Percentiles rank a stretch among this genome's conserved stretches.
Conservation (phyloP, 805 yeast species). For the Yamadazyma sp. region DNA sequence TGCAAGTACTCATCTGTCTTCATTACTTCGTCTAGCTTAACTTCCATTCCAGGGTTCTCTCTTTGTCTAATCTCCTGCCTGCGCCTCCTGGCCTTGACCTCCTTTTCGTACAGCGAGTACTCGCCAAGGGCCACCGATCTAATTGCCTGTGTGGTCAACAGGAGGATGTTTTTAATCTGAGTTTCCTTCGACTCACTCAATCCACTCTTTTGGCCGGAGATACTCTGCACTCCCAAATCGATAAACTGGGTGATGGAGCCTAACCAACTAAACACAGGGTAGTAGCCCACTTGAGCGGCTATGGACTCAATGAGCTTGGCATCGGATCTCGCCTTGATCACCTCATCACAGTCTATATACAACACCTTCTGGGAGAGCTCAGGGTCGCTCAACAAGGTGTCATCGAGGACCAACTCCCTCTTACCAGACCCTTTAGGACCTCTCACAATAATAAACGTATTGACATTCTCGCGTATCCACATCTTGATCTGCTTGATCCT, state of each 20-base stretch:
- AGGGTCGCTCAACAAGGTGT: conserved; percentile 58
- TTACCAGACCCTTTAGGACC: conserved; percentile 98
- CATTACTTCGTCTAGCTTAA: conserved; percentile 26
- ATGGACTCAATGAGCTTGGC: conserved; percentile 62
- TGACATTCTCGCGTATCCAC: conserved; percentile 86
- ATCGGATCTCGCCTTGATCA: conserved; percentile 75
- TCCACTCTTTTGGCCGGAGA: conserved; percentile 94
- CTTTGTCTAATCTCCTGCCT: conserved; percentile 19
- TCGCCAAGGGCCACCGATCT: conserved; percentile 52
- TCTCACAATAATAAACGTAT: conserved; percentile 82
- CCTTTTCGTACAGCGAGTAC: conserved; percentile 28
- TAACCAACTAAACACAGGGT: conserved; percentile 92
- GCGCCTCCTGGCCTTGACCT: conserved; percentile 19
- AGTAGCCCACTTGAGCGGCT: conserved; percentile 82
- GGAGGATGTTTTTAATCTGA: conserved; percentile 77
- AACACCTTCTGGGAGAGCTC: conserved; percentile 47
- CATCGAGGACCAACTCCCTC: conserved; percentile 68
- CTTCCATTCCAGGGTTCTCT: conserved; percentile 20
- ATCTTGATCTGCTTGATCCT: conserved; percentile 65
- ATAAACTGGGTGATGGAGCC: conserved; percentile 73
- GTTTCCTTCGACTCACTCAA: conserved; percentile 78
- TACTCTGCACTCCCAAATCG: conserved; percentile 84
- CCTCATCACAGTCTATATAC: conserved; percentile 73
- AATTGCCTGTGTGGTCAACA: conserved; percentile 70
- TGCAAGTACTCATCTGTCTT: conserved; percentile 82